Evolutionary conservation across 495 filamentous ascomycete species (phyloP).

Genomic region (Tuber aestivum): DNA sequence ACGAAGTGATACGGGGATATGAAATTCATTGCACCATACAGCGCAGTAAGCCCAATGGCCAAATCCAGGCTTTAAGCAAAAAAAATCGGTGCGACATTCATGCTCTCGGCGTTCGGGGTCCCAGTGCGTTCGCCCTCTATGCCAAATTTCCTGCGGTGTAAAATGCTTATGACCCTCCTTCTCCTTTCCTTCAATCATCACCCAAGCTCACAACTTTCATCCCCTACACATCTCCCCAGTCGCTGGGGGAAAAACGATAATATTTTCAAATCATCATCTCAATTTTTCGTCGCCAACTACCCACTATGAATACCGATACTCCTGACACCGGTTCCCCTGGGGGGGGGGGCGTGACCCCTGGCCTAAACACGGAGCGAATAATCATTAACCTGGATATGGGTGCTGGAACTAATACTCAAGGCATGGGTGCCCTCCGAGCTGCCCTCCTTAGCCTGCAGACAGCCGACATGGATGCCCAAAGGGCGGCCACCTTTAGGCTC

Average conservation of each 20-base stretch:
- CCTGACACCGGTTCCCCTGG: neutral
- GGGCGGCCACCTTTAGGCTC: too few relatives aligned
- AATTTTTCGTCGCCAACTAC: neutral
- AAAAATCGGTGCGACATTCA: too few relatives aligned
- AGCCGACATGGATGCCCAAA: too few relatives aligned
- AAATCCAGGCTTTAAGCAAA: neutral
- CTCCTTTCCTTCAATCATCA: neutral
- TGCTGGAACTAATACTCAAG: neutral
- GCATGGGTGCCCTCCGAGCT: neutral
- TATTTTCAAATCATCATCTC: neutral
- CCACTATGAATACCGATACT: neutral
- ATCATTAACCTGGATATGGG: neutral
- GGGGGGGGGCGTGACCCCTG: too few relatives aligned
- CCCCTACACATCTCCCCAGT: too few relatives aligned
- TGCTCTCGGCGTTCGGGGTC: too few relatives aligned
- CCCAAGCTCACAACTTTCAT: neutral
- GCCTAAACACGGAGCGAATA: neutral
- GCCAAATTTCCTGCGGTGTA: neutral
- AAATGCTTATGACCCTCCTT: neutral
- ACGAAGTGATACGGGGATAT: neutral
- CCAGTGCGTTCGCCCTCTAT: neutral
- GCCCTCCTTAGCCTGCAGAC: neutral
- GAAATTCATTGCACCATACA: neutral
- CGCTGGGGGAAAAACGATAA: too few relatives aligned
- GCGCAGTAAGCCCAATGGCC: neutral